Percentiles rank a stretch among this genome's conserved stretches.
These are phyloP conservation scores for Chenopodium suecicum DNA, from an alignment of 148 eudicot species.

Conservation along the genomic window DNA sequence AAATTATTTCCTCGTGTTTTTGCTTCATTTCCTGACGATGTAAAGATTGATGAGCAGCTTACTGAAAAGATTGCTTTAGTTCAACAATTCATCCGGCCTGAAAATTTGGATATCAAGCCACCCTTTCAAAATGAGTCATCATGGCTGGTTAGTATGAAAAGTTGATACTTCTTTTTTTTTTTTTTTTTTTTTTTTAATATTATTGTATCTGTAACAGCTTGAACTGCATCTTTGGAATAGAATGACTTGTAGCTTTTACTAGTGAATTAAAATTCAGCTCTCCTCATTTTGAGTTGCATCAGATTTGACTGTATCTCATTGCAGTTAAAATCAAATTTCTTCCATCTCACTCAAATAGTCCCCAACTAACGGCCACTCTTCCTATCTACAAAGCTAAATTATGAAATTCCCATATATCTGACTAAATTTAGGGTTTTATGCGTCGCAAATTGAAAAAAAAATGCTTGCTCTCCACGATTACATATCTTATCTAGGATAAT, in stretches of 20 bases:
- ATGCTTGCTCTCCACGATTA: no score
- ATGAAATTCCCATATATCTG: no score
- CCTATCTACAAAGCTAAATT: no score
- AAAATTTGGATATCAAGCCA: conserved; percentile 78
- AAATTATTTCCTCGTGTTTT: conserved; percentile 78
- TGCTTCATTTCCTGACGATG: conserved; percentile 81
- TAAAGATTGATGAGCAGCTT: conserved; percentile 67
- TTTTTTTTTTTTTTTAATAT: no score
- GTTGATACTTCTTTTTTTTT: no score
- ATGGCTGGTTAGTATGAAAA: conserved; percentile 76
- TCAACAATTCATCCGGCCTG: conserved; percentile 89
- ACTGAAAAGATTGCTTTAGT: conserved; percentile 75
- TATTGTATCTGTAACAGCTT: background rate
- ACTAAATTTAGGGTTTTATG: no score
- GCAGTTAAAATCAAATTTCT: background rate
- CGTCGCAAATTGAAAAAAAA: no score
- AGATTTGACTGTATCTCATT: background rate
- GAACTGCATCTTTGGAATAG: background rate
- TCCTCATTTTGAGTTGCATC: background rate
- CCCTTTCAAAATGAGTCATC: conserved; percentile 86
- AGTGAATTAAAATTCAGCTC: background rate
- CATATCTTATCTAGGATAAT: no score
- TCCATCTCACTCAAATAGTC: no score
- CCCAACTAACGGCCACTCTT: no score
- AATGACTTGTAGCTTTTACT: background rate